Conservation (phyloP, 495 filamentous ascomycete genomes). For the Neurospora sp. region DNA sequence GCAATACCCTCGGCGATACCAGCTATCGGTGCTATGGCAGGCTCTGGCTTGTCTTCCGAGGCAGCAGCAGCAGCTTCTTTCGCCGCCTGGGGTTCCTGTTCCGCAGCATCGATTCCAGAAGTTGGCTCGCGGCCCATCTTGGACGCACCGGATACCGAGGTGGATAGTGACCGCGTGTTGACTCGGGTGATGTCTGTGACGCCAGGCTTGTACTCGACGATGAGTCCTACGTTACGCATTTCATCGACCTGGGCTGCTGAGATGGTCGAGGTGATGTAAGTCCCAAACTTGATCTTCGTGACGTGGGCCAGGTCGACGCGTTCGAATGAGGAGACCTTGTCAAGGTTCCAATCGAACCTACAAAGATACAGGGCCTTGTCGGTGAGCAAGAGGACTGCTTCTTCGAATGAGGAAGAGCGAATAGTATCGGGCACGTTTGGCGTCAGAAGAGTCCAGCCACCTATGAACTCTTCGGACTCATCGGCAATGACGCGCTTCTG, state of each 20-base stretch:
- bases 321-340: constrained; percentile 86
- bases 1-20: constrained; percentile 12
- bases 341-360: constrained; percentile 82
- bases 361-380: constrained; percentile 77
- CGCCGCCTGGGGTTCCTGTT: constrained; percentile 1
- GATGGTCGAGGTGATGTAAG: constrained; percentile 82
- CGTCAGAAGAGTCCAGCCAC: constrained; percentile 69
- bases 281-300: constrained; percentile 59
- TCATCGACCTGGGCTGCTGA: constrained; percentile 65
- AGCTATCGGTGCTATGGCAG: not conserved
- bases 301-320: constrained; percentile 70
- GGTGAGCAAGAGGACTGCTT: constrained; percentile 77
- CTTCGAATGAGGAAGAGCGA: constrained; percentile 66
- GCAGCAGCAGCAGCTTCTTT: not conserved
- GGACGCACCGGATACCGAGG: constrained; percentile 33
- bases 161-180: constrained; percentile 72
- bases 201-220: constrained; percentile 64
- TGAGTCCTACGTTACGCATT: constrained; percentile 68
- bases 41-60: not conserved
- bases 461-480: constrained; percentile 68
- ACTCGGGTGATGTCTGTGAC: constrained; percentile 57
- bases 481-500: constrained; percentile 78
- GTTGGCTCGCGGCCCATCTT: constrained; percentile 4
- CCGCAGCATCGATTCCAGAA: constrained; percentile 1
- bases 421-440: constrained; percentile 48